Conservation (phyloP, 805 yeast genomes). For the Saccharomycopsis fermentans region DNA sequence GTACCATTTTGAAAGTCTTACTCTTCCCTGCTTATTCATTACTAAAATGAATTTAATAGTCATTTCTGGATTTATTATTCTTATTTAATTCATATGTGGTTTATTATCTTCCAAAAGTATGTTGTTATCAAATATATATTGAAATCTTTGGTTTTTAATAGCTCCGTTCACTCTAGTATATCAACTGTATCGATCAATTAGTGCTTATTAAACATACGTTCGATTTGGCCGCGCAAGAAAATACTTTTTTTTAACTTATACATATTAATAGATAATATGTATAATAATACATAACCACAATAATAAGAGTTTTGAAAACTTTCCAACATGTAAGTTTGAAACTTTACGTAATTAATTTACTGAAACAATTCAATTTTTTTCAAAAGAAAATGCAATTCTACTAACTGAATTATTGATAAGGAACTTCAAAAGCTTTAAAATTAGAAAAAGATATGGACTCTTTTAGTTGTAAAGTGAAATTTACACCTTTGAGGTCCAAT, state of each 20-base stretch:
- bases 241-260: too few relatives aligned
- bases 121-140: too few relatives aligned
- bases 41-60: slow-evolving; percentile 71
- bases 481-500: slow-evolving; percentile 34
- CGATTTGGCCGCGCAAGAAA: not conserved
- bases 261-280: not conserved
- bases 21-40: slow-evolving; percentile 88
- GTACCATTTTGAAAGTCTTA: slow-evolving; percentile 79
- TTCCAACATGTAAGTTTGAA: not conserved
- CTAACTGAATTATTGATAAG: too few relatives aligned
- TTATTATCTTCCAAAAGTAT: not conserved
- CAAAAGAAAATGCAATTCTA: too few relatives aligned
- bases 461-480: slow-evolving; percentile 24
- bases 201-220: too few relatives aligned
- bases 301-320: not conserved
- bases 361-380: too few relatives aligned
- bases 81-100: not conserved
- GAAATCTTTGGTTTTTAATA: too few relatives aligned
- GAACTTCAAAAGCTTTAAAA: too few relatives aligned
- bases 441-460: slow-evolving; percentile 9
- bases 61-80: slow-evolving; percentile 36
- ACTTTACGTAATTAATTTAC: too few relatives aligned
- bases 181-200: too few relatives aligned
- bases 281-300: not conserved
- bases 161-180: too few relatives aligned